These are phyloP conservation scores for Elasticomyces elasticus DNA, from an alignment of 495 filamentous ascomycete species.

Conservation along the genomic window DNA sequence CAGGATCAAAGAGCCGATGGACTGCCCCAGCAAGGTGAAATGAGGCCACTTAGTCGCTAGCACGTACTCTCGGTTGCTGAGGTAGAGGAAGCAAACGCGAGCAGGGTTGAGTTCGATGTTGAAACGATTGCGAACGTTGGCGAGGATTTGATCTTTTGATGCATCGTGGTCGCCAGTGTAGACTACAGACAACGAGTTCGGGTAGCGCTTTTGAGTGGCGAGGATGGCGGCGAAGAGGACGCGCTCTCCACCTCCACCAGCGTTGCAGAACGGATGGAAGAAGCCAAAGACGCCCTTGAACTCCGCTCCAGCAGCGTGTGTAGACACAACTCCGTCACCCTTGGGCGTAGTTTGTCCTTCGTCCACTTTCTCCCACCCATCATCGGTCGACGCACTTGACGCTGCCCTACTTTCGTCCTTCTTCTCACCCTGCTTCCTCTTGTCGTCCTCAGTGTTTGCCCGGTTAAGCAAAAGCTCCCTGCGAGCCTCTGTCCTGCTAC, in stretches of 20 bases:
- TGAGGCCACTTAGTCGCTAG: constrained; percentile 75
- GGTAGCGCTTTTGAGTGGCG: constrained; percentile 83
- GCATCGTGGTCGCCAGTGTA: constrained; percentile 93
- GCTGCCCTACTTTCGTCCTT: constrained; percentile 21
- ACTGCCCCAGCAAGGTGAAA: constrained; percentile 92
- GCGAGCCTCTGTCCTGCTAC: constrained; percentile 55
- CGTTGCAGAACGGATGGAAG: constrained; percentile 97
- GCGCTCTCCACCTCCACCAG: constrained; percentile 89
- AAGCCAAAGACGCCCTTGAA: constrained; percentile 86
- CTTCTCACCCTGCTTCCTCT: constrained; percentile 28
- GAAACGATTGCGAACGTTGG: constrained; percentile 75
- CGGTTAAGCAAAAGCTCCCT: constrained; percentile 51
- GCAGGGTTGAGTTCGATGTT: constrained; percentile 82
- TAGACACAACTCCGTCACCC: constrained; percentile 10
- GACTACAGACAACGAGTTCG: constrained; percentile 75
- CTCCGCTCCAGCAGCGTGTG: constrained; percentile 35
- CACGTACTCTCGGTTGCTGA: constrained; percentile 77
- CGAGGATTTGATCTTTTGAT: constrained; percentile 65
- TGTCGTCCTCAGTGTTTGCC: constrained; percentile 50
- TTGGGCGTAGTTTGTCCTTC: constrained; percentile 44
- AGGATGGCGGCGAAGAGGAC: constrained; percentile 94
- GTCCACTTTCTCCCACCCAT: constrained; percentile 70
- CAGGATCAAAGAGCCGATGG: constrained; percentile 72
- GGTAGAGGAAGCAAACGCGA: constrained; percentile 77
- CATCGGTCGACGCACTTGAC: constrained; percentile 36